Conservation (phyloP, 108 stramenopile genomes). For the Pinguiococcus pyrenoidosus region DNA sequence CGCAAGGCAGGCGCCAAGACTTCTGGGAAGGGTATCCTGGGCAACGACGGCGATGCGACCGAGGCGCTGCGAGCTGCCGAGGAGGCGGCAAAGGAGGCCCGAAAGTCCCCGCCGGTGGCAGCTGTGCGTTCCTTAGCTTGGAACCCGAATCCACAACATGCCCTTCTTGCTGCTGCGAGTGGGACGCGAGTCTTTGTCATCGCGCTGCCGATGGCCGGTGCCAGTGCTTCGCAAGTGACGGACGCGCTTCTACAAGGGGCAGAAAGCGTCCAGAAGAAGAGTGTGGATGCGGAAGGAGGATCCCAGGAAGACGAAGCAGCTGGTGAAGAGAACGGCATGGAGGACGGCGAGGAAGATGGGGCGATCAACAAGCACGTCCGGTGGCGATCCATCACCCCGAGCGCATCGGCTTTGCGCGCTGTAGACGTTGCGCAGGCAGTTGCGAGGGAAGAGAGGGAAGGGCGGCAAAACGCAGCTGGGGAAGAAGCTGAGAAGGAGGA, state of each 20-base stretch:
- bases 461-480: not conserved
- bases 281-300: not conserved
- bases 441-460: not conserved
- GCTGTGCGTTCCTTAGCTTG: slow-evolving; percentile 57
- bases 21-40: too few relatives aligned
- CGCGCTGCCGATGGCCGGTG: slow-evolving; percentile 68
- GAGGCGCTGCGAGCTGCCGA: too few relatives aligned
- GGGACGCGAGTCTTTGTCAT: slow-evolving; percentile 43
- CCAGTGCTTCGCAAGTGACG: slow-evolving; percentile 60
- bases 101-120: not conserved
- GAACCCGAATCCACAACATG: slow-evolving; percentile 77
- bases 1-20: too few relatives aligned
- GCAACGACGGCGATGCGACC: too few relatives aligned
- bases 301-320: not conserved
- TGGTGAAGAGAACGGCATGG: slow-evolving; percentile 35
- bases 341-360: slow-evolving; percentile 54
- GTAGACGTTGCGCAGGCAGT: too few relatives aligned
- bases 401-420: too few relatives aligned
- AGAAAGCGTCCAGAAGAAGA: not conserved
- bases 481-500: not conserved
- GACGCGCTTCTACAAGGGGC: slow-evolving; percentile 61
- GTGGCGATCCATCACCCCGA: slow-evolving; percentile 37
- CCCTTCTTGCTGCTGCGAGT: slow-evolving; percentile 47
- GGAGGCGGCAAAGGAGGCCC: too few relatives aligned
- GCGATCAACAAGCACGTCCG: slow-evolving; percentile 58